Evolutionary conservation across 768 basidiomycete genomes (phyloP), one percentile per base, ranked within the genome.

Genomic region (Boletus pseudopeckii): DNA sequence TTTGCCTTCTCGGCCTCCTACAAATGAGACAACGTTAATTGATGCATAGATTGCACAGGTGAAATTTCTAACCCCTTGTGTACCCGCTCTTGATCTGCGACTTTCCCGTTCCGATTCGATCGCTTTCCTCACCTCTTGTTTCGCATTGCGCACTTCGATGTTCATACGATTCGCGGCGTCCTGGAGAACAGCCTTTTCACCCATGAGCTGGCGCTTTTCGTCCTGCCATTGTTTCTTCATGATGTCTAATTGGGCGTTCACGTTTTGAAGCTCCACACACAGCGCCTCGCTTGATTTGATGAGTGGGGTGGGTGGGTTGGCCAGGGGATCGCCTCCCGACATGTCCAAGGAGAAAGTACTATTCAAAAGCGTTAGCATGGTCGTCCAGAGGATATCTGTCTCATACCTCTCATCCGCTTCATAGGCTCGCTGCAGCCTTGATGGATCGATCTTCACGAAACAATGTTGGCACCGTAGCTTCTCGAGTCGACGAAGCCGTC

Each of bases 1-100:
- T 80, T 86, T 7, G 89, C 87, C 48, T 74, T 80, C 44, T 86
- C 86, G 17, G 86, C 78, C 53, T 92, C 90, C 89, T 92, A 57
- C 40, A 28, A 24, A 48, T 17, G 11, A 39, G 42, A 14, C 10
- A 1, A 32, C 2, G 44, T 40, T 50, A 58, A 34, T 49, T n/a
- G 14, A 47, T 45, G 18, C 56, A 49, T 20, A 45, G 26, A 30
- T 38, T 30, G 15, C 37, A 30, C 48, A 14, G 32, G 36, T 1
- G 44, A 20, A 13, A 14, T 26, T 5, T 66, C 78, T 66, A 88
- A 28, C 88, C 40, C 70, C 76, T 70, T 88, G 80, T 5, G 82
- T 69, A 48, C 77, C 77, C 32, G 70, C 76, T 52, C 74, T 77
- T n/a, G 74, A 68, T 58, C 71, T 75, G 50, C 83, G 78, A 34